A percentile compares a stretch with the other conserved stretches of the same genome.
Conservation (phyloP, 2,329 filamentous ascomycete genomes). For the Penicillium thymicola region DNA sequence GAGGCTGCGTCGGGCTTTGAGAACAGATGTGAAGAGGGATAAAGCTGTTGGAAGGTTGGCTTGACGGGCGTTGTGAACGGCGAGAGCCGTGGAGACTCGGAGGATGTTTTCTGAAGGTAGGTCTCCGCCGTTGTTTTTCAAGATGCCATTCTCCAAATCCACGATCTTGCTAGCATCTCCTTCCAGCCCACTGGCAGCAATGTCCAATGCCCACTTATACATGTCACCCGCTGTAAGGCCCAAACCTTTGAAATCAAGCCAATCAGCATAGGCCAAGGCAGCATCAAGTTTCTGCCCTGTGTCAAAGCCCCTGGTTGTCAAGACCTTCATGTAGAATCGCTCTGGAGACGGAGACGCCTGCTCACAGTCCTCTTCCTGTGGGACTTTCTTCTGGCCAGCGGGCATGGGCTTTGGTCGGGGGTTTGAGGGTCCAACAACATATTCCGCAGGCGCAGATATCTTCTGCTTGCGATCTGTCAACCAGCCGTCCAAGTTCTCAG, state of each 20-base stretch:
- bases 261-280: conserved; percentile 77
- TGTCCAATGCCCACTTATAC: conserved; percentile 72
- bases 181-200: conserved; percentile 60
- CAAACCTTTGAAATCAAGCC: conserved; percentile 73
- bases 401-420: conserved; percentile 72
- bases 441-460: conserved; percentile 67
- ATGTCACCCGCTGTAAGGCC: conserved; percentile 65
- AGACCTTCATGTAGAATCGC: conserved; percentile 73
- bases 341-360: conserved; percentile 68
- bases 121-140: conserved; percentile 56
- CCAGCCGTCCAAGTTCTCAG: conserved; percentile 79
- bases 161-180: conserved; percentile 50
- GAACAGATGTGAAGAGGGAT: conserved; percentile 79
- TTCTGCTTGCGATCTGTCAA: conserved; percentile 65
- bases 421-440: conserved; percentile 79
- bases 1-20: conserved; percentile 68
- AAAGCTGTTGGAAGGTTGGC: conserved; percentile 67
- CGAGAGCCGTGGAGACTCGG: conserved; percentile 70
- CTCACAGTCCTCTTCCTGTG: conserved; percentile 72
- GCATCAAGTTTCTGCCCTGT: conserved; percentile 77
- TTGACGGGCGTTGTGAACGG: conserved; percentile 69
- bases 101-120: conserved; percentile 71
- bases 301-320: conserved; percentile 76
- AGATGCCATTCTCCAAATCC: conserved; percentile 60
- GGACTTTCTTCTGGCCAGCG: conserved; percentile 57